Percentiles rank a stretch among this genome's conserved stretches.
Evolutionary conservation across 768 basidiomycete species (phyloP).

Genomic region (Imleria badia): DNA sequence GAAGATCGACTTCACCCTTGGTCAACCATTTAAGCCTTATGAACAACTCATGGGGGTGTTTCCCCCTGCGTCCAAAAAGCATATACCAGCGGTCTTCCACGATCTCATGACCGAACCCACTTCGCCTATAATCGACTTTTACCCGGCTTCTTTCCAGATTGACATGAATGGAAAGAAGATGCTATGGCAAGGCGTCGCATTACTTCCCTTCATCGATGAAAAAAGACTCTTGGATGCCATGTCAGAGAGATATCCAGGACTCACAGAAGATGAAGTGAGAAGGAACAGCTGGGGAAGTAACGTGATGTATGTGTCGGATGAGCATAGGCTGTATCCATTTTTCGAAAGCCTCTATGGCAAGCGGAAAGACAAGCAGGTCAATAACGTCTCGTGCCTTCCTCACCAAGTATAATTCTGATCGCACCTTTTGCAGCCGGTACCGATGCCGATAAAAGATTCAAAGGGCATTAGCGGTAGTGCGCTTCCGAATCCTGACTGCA

Average conservation of each 20-base stretch:
- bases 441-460: conserved; percentile 66
- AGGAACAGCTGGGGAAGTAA: conserved; percentile 87
- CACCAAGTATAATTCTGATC: conserved; percentile 13
- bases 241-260: conserved; percentile 56
- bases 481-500: conserved; percentile 80
- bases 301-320: conserved; percentile 78
- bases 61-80: conserved; percentile 81
- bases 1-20: conserved; percentile 75
- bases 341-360: conserved; percentile 91
- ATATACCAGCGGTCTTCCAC: conserved; percentile 87
- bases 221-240: conserved; percentile 82
- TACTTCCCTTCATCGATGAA: conserved; percentile 94
- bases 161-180: conserved; percentile 99
- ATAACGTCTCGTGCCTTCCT: conserved; percentile 21
- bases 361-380: conserved; percentile 72
- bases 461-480: conserved; percentile 80
- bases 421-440: conserved; percentile 56
- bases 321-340: conserved; percentile 83
- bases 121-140: conserved; percentile 96
- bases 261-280: conserved; percentile 78
- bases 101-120: conserved; percentile 80
- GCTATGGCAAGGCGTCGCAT: conserved; percentile 98
- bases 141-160: conserved; percentile 87
- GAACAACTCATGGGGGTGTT: conserved; percentile 99
- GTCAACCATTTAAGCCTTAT: conserved; percentile 93